Evolutionary conservation across 441 rosid species (phyloP), one percentile per base, ranked within the genome.

Genomic region (Lepidium campestre): DNA sequence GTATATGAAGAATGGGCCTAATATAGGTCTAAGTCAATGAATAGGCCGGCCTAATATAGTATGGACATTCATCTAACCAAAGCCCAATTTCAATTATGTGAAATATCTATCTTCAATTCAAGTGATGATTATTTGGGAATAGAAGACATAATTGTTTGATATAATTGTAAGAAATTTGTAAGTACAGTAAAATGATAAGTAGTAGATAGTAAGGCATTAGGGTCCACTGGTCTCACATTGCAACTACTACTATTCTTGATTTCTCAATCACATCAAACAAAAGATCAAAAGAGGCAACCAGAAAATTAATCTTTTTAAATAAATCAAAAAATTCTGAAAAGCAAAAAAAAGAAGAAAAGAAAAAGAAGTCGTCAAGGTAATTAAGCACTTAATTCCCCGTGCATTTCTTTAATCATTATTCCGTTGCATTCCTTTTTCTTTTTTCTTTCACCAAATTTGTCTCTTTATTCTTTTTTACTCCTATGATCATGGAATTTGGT

Each of bases 331-430:
- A 17, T 45, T 17, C 31, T 2, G 11, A 27, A 71, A 62, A 35
- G 56, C 49, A 25, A 53, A 52, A 32, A 10, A 34, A 25, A 18
- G 25, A 18, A 17, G 17, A 7, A 17, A 5, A 39, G 36, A 35
- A 70, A 70, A 64, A 71, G 60, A 46, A 64, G 75, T 71, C 65
- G 65, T 71, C 75, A 46, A 64, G 70, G 70, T 45, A 71, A 64
- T 71, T 71, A 71, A 71, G 70, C 70, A 63, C 75, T 71, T 64
- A 71, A 61, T 56, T 47, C 65, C 65, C 59, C 70, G 75, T 71
- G 75, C 75, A 71, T 64, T 56, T 63, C 35, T 71, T 71, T 71
- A 71, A 71, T 71, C 70, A 71, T 64, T 71, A 71, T 64, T 71
- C 70, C 31, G 32, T 71, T 71, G 37, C 70, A 4, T 22, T 9